These are phyloP conservation scores for Lippia alba DNA, from an alignment of 305 asterid genomes.

Conservation along the genomic window DNA sequence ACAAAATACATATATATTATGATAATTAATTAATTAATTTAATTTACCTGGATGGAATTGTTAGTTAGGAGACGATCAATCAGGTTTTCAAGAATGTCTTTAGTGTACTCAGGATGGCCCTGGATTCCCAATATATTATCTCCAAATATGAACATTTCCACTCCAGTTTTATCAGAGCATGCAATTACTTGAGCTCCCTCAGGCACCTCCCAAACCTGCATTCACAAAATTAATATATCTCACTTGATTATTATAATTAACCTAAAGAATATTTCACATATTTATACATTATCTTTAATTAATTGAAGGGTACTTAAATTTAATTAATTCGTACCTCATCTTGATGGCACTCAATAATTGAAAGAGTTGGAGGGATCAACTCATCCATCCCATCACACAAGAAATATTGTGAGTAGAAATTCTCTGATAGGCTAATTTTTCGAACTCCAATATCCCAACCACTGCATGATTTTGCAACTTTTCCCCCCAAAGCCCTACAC, in stretches of 20 bases:
- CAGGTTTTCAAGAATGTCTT: constrained; percentile 59
- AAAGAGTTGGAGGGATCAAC: constrained; percentile 47
- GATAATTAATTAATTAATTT: too few species aligned
- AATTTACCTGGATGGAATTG: constrained; percentile 53
- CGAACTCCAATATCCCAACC: constrained; percentile 91
- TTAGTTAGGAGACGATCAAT: constrained; percentile 58
- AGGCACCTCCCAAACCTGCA: constrained; percentile 73
- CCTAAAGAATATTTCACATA: background rate
- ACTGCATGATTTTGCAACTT: constrained; percentile 54
- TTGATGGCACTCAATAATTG: constrained; percentile 74
- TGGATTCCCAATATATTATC: constrained; percentile 67
- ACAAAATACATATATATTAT: too few species aligned
- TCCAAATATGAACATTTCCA: constrained; percentile 68
- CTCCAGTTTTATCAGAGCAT: constrained; percentile 65
- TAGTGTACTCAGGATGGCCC: constrained; percentile 84
- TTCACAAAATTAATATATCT: background rate
- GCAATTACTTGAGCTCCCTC: constrained; percentile 63
- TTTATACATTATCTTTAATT: background rate
- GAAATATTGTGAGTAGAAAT: constrained; percentile 40
- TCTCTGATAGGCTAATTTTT: constrained; percentile 50
- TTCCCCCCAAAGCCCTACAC: constrained; percentile 80
- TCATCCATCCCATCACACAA: constrained; percentile 42
- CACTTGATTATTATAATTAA: too few species aligned
- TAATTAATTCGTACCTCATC: constrained; percentile 61
- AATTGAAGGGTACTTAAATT: background rate